Base-by-base conservation (phyloP, 2,329 filamentous ascomycete species). In the Tolypocladium tundrense region DNA sequence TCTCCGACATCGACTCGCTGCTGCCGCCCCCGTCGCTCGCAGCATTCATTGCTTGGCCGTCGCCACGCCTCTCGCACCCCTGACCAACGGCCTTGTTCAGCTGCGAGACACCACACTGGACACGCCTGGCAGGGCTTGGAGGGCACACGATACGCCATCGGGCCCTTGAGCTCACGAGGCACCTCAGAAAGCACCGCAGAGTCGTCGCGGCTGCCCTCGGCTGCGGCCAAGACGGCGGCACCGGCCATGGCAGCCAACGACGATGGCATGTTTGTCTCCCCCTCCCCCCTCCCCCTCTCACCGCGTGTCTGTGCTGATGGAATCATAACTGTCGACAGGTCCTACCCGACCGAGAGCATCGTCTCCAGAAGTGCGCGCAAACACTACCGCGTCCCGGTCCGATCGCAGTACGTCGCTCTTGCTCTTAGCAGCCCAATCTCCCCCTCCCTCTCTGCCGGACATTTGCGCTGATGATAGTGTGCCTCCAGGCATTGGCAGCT, bases 401-500 rank as follows among this genome's bases (percentile, higher is more conserved):
- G 81, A 55, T 85, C 85, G 54, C 82, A 83, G 84, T 88, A 74
- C 64, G 82, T 74, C 53, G 19, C 35, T 45, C 33, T 53, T 41
- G 24, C 52, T 58, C 7, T 50, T 55, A 50, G 8, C 42, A n/a
- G 9, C 48, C 52, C 33, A 21, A 42, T 21, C 11, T 21, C 11
- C 31, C n/a, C 2, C 35, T 37, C 14, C 31, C 40, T 1, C 40
- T 3, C n/a, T 41, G 14, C 14, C 7, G 14, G 24, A 45, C 45
- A 40, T 24, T 45, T 37, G 16, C 39, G 45, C 58, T 60, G 35
- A 55, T 42, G 13, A 55, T 43, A 19, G 50, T 45, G 5, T 35
- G 35, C 11, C 11, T 52, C 11, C 66, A 92, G 88, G 64, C 90
- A 94, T 74, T 92, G 88, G 86, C 90, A 94, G 75, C 80, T 99